These are phyloP conservation scores for Aspergillus luchuensis DNA, from an alignment of 2,329 filamentous ascomycete genomes.

Conservation along the genomic window DNA sequence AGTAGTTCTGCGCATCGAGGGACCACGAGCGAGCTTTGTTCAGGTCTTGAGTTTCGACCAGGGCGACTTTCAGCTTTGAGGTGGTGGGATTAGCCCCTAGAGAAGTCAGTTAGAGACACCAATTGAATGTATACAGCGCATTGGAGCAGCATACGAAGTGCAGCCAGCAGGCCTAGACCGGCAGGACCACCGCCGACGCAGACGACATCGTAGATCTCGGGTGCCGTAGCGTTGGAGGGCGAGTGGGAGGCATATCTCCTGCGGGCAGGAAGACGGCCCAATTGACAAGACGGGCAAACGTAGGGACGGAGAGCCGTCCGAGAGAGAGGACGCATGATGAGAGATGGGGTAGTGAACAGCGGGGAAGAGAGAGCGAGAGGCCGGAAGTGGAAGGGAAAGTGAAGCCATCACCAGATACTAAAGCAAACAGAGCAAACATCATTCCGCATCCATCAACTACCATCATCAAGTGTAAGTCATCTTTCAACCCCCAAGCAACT, in stretches of 20 bases:
- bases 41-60: constrained; percentile 88
- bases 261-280: constrained; percentile 22
- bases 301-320: constrained; percentile 40
- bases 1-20: constrained; percentile 70
- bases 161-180: constrained; percentile 77
- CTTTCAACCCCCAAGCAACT: not conserved
- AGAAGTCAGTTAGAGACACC: constrained; percentile 11
- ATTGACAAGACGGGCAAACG: constrained; percentile 44
- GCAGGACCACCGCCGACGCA: constrained; percentile 89
- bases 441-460: not conserved
- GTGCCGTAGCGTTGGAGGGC: constrained; percentile 34
- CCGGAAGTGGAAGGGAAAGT: constrained; percentile 22
- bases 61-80: constrained; percentile 75
- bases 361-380: constrained; percentile 6
- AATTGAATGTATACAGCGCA: not conserved
- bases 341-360: constrained; percentile 10
- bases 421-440: constrained; percentile 13
- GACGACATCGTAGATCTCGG: constrained; percentile 89
- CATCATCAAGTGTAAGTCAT: not conserved
- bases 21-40: constrained; percentile 67
- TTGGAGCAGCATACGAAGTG: constrained; percentile 62
- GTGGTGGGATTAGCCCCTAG: constrained; percentile 76
- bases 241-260: constrained; percentile 40
- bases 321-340: constrained; percentile 39
- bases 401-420: not conserved